These are phyloP conservation scores for Peronospora farinosa DNA, from an alignment of 352 stramenopile species.

Conservation along the genomic window DNA sequence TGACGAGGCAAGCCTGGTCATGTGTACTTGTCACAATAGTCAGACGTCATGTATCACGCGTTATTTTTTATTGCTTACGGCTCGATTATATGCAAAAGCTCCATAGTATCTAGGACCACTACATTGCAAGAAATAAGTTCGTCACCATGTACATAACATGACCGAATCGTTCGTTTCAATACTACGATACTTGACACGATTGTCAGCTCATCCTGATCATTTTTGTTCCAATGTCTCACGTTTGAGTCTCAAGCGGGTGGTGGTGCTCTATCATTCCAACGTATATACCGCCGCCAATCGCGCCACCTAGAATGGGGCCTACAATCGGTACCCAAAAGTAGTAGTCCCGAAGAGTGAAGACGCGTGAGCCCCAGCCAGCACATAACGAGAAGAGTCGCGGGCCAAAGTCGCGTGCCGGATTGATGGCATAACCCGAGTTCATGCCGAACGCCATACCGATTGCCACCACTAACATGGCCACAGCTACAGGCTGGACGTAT, in stretches of 20 bases:
- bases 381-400: slow-evolving; percentile 37
- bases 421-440: slow-evolving; percentile 69
- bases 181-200: not conserved
- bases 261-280: slow-evolving; percentile 38
- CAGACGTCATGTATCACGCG: too few relatives aligned
- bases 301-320: slow-evolving; percentile 37
- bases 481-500: slow-evolving; percentile 35
- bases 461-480: slow-evolving; percentile 49
- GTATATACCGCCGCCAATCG: slow-evolving; percentile 37
- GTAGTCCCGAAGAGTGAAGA: slow-evolving; percentile 31
- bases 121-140: too few relatives aligned
- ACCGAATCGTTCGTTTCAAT: not conserved
- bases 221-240: not conserved
- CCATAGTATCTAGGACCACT: too few relatives aligned
- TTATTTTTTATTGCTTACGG: too few relatives aligned
- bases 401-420: slow-evolving; percentile 53
- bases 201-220: not conserved
- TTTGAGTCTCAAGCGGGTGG: slow-evolving; percentile 30
- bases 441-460: slow-evolving; percentile 71
- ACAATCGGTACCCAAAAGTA: slow-evolving; percentile 69
- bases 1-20: too few relatives aligned
- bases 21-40: too few relatives aligned
- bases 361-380: slow-evolving; percentile 37
- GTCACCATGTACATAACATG: too few relatives aligned
- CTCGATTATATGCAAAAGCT: too few relatives aligned